Conservation (phyloP, 164 flowering plant species). For the Vitis labrusca region DNA sequence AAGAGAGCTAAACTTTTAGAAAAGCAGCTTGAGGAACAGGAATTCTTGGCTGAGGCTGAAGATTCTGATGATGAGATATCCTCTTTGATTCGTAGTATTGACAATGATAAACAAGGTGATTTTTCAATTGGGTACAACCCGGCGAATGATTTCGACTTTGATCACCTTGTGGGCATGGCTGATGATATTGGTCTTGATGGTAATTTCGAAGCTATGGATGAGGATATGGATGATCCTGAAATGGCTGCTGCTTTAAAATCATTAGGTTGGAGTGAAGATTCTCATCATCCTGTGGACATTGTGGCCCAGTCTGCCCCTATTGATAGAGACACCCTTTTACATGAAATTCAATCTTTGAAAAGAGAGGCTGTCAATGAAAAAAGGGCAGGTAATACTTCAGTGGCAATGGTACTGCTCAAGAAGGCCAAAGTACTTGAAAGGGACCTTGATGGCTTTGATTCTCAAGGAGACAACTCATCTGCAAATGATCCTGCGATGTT, state of each 20-base stretch:
- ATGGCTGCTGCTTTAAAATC: conserved; percentile 63
- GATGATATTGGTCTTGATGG: conserved; percentile 48
- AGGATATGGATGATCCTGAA: conserved; percentile 86
- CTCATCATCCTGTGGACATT: conserved; percentile 24
- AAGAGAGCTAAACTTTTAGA: conserved; percentile 87
- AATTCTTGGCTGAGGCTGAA: conserved; percentile 68
- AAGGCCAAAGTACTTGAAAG: conserved; percentile 76
- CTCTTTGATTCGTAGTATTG: conserved; percentile 61
- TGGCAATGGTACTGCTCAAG: conserved; percentile 67
- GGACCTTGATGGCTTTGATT: conserved; percentile 40
- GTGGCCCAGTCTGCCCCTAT: conserved; percentile 18
- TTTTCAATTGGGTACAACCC: conserved; percentile 20
- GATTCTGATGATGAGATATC: conserved; percentile 93
- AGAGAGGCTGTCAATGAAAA: conserved; percentile 67
- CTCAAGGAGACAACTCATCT: conserved; percentile 15
- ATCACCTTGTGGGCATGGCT: conserved; percentile 35
- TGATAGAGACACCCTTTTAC: conserved; percentile 39
- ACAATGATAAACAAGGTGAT: conserved; percentile 44
- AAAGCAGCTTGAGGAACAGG: conserved; percentile 84
- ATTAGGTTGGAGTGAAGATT: conserved; percentile 82
- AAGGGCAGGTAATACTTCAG: conserved; percentile 66
- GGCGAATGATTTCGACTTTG: conserved; percentile 37
- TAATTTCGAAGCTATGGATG: conserved; percentile 76
- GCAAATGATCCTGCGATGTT: conserved; percentile 2
- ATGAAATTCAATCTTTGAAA: conserved; percentile 65